Base-by-base conservation (phyloP, 371 early-diverging fungal species). In the Choanephora cucurbitarum region DNA sequence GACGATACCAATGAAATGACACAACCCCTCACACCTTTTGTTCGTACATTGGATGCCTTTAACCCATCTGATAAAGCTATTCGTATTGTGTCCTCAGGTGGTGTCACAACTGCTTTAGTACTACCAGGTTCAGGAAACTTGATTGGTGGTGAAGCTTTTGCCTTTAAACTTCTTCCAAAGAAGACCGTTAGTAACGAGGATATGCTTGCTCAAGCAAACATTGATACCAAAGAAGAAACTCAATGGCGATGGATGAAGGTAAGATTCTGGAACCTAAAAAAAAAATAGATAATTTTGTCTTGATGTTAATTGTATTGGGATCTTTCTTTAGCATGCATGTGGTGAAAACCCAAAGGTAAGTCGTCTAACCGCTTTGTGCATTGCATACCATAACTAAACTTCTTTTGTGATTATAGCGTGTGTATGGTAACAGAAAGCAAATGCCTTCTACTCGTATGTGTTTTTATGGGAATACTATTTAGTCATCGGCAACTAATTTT, bases 331-430 rank as follows among this genome's bases (percentile, higher is more conserved):
- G 28, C 87, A 89, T 86, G 90, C 91, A 13, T 89, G 88, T 50
- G 91, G 91, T n/a, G 91, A 91, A 72, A 91, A 90, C 68, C 83
- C 88, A 23, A 91, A 90, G 75, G 60, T 72, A 15, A 49, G 17
- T n/a, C n/a, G n/a, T n/a, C n/a, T 24, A 61, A 39, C 14, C 7
- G 34, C 0, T 37, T 37, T 11, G 32, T 18, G 1, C 24, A 22
- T 42, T 23, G 31, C 39, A 52, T 2, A 23, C 18, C 6, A 31
- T 19, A 18, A 10, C 40, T 28, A 7, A 34, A 18, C 4, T 15
- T 21, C 31, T 32, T 34, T 43, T 22, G 33, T 22, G 33, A 42
- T 43, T 14, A 34, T 51, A 64, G 64, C 19, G 55, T 21, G 57
- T 69, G 10, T 77, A 78, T 48, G 67, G 69, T 10, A 45, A 50